Base-by-base conservation (phyloP, 805 yeast species). In the Metschnikowia corniflorae region DNA sequence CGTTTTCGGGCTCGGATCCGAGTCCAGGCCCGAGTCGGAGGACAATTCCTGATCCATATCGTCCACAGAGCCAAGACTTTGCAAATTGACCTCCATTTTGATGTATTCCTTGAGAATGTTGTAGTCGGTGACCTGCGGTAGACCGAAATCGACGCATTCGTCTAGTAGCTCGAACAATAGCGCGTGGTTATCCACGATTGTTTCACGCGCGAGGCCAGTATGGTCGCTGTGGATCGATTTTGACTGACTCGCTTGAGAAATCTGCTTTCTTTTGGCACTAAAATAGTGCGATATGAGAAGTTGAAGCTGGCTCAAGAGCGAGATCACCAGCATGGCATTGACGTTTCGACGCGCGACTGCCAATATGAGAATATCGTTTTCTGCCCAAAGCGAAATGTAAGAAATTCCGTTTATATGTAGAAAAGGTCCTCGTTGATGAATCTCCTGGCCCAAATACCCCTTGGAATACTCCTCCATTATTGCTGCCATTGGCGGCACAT, bases 91-190 rank as follows among this genome's bases (percentile, higher is more conserved):
- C 32, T 76, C 75, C 33, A 80, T 69, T 40, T 84, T 80, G 45
- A 83, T 80, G 53, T 83, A 88, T 54, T 87, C 95, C 50, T 78
- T 78, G 37, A 88, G 68, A 9, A 88, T 74, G 44, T 81, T 82
- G 34, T 78, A 75, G 52, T 88, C 95, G 0, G 96, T 84, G 35
- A 83, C 68, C 60, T 88, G 96, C 1, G 87, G 79, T n/a, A 83
- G 62, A 7, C 96, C 96, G 58, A 75, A 83, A 58, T 88, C 96
- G 77, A 86, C 74, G 70, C 87, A 83, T 54, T 87, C 96, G 54
- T 87, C 96, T 29, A 87, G 60, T n/a, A 87, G 62, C 55, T 88
- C 96, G 58, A 82, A 82, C 6, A 87, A 74, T 32, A 87, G 65
- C 22, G 80, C 78, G 46, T 77, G 74, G 58, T 87, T 91, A 57